Base-by-base conservation (phyloP, 306 rosid genomes). In the Crataegus laevigata region DNA sequence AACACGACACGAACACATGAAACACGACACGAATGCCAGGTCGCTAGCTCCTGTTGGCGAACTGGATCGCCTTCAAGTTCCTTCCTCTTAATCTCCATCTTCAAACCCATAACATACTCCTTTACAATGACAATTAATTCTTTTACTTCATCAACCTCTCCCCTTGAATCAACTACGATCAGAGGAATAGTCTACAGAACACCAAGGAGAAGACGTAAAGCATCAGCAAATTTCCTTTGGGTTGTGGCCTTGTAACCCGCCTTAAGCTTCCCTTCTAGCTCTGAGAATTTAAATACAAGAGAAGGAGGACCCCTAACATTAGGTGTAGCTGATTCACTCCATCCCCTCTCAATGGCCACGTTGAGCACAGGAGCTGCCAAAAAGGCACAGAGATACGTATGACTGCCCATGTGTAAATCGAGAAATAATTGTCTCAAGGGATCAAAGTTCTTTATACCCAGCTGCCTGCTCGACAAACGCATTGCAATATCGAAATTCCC, bases 121-220 rank as follows among this genome's bases (percentile, higher is more conserved):
- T 88, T 92, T n/a, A 92, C 91, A 36, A 92, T 87, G 55, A 90
- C 79, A 38, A 92, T 80, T 75, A 92, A 69, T 69, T 92, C 97
- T 88, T 92, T 92, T 72, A 92, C 91, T 61, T 90, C 97, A 83
- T 92, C 96, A 8, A 92, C 97, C 74, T 92, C 97, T 81, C 97
- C 90, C 84, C 93, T 90, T 52, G 97, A 82, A 71, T 92, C 97
- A 4, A 92, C 97, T 1, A 90, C 89, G 12, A 92, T 77, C 77
- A 92, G 79, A 78, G 97, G 96, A 57, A 92, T 90, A 17, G 91
- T 82, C 30, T 92, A 88, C 25, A 92, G 93, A 71, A 92, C 90
- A 71, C 73, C 82, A 26, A 79, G 75, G 59, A 90, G 85, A 70
- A 81, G 73, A 9, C 84, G 82, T 19, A 90, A 84, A 69, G 93